Evolutionary conservation across 2,329 filamentous ascomycete genomes (phyloP).

Genomic region (Myrmaecium sp.): DNA sequence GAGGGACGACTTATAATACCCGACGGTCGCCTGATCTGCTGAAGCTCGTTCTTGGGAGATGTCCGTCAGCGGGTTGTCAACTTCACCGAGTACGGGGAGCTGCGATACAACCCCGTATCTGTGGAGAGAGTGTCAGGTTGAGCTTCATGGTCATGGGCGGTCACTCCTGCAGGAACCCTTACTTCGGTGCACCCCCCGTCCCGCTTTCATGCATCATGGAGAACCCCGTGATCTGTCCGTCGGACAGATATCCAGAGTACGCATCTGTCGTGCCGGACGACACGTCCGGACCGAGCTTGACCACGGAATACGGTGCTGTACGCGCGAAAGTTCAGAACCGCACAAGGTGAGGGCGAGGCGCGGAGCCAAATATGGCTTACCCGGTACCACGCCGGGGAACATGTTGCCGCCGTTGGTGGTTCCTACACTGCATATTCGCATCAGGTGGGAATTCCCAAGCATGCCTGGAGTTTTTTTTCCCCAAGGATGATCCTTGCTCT

Average conservation of each 20-base stretch:
- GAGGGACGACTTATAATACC: conserved; percentile 42
- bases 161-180: neutral
- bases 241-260: conserved; percentile 18
- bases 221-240: conserved; percentile 17
- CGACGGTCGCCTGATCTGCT: conserved; percentile 38
- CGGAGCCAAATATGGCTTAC: conserved; percentile 4
- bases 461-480: neutral
- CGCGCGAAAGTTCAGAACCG: conserved; percentile 1
- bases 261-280: conserved; percentile 14
- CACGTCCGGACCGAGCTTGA: conserved; percentile 20
- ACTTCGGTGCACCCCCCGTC: conserved; percentile 17
- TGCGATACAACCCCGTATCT: conserved; percentile 19
- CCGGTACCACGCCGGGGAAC: conserved; percentile 19
- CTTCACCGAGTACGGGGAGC: conserved; percentile 14
- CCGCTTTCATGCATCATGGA: conserved; percentile 19
- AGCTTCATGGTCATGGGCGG: neutral
- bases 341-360: neutral
- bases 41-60: conserved; percentile 34
- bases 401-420: conserved; percentile 18
- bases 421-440: conserved; percentile 8
- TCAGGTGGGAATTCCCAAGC: neutral
- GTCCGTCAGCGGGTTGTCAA: conserved; percentile 36
- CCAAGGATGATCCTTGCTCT: conserved; percentile 4
- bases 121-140: neutral
- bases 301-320: conserved; percentile 20